Base-by-base conservation (phyloP, 2,329 filamentous ascomycete genomes). In the Penicillium corylophilum region DNA sequence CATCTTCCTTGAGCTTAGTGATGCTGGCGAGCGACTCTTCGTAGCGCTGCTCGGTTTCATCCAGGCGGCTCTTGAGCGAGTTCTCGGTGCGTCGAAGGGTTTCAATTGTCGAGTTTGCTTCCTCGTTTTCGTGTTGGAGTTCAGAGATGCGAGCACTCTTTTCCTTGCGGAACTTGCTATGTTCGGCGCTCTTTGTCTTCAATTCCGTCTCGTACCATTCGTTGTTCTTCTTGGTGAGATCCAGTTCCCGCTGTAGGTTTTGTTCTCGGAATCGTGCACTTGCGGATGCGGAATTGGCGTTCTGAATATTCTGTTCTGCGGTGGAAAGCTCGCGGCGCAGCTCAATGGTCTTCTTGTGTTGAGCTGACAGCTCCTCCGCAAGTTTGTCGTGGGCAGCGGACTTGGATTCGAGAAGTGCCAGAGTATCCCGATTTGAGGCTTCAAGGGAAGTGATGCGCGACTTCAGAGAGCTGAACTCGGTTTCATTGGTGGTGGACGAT, bases 131-230 rank as follows among this genome's bases (percentile, higher is more conserved):
- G 47, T 91, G 88, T 71, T 96, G 89, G 24, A 99, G 82, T 64
- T 95, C 89, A 8, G 91, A 83, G 62, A 97, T 90, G 35, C 89
- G 88, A 1, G 90, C 87, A 56, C 89, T 89, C 79, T 96, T 97
- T 69, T 99, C 94, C 68, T 96, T 97, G 57, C 94, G 85, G 72
- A 89, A 93, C 66, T 92, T 96, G 60, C 93, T 82, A 43, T 90
- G 85, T 68, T 99, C 94, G 8, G 86, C 83, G 55, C 83, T 87
- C 75, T 96, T 95, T 0, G 89, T 92, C 76, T 95, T 93, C 20
- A 97, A 81, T 71, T 99, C 94, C 38, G 81, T 85, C 66, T 96
- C 90, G 50, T 94, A 87, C 89, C 91, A 99, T 63, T 97, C 93
- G 59, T 90, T 89, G 75, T 91, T 96, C 65, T 88, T 88, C 69